phyloP scores from a whole-genome alignment of 2,329 filamentous ascomycete genomes.

The Capronia coronata region DNA sequence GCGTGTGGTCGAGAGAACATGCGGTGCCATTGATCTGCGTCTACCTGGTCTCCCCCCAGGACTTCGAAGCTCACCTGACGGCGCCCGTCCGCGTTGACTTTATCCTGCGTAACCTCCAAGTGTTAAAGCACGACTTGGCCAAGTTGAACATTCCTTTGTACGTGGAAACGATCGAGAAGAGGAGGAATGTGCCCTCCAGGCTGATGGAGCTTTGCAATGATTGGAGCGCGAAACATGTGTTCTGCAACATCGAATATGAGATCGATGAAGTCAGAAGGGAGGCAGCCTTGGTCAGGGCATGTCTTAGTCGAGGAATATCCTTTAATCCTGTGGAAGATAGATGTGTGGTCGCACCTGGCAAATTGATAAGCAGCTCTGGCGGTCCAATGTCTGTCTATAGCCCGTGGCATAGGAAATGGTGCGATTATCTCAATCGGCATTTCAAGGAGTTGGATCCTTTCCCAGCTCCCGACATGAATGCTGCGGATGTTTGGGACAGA shows the following conservation, averaged over 20 bases:
- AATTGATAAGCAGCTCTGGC: conserved; percentile 55
- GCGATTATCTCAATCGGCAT: conserved; percentile 64
- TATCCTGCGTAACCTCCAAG: conserved; percentile 62
- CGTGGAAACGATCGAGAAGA: conserved; percentile 62
- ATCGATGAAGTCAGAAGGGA: conserved; percentile 83
- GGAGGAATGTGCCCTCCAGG: conserved; percentile 55
- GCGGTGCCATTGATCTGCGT: conserved; percentile 66
- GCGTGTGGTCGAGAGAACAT: conserved; percentile 58
- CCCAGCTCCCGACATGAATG: conserved; percentile 54
- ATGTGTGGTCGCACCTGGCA: conserved; percentile 71
- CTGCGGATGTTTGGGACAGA: conserved; percentile 40
- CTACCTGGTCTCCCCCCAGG: conserved; percentile 75
- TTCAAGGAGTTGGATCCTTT: conserved; percentile 59
- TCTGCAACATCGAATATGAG: conserved; percentile 83
- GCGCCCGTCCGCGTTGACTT: conserved; percentile 72
- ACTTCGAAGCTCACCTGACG: conserved; percentile 73
- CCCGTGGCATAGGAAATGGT: conserved; percentile 75
- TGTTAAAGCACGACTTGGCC: conserved; percentile 60
- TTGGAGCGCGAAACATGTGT: conserved; percentile 71
- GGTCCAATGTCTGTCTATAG: conserved; percentile 78
- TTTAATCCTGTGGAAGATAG: conserved; percentile 74
- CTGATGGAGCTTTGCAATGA: conserved; percentile 60
- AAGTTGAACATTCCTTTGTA: conserved; percentile 71
- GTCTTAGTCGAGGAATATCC: conserved; percentile 57
- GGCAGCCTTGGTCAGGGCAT: conserved; percentile 55